Evolutionary conservation across 2,329 filamentous ascomycete genomes (phyloP), one percentile per base, ranked within the genome.

Genomic region (Tolypocladium pustulatum): DNA sequence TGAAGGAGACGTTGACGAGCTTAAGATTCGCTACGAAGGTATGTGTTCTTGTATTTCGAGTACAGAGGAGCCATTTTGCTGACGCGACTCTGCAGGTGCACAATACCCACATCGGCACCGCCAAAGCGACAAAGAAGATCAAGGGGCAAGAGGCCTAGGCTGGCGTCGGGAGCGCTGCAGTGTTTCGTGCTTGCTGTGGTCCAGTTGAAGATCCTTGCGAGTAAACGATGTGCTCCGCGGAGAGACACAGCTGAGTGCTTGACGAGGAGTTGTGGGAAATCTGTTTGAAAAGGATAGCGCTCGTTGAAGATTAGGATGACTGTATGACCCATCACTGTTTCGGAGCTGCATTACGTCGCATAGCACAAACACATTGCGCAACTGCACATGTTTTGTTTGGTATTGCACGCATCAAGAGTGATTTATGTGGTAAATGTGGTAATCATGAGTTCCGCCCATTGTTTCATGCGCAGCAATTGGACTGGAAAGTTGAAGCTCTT

Each of bases 11-110:
- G 3, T 78, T 97, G 70, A 96, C 92, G 52, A 97, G 91, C 79
- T 79, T 99, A 73, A 88, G 94, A 68, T 99, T 99, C 73, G 94
- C 94, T 20, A 95, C 90, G 38, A 97, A 96, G 82, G 91, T 91
- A 73, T 69, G 76, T 68, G 34, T 13, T 25, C 17, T 38, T 22
- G 5, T 30, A 27, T 25, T 10, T 12, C 10, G 51, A 15, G 2
- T 13, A 13, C 34, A 7, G 22, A 52, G 37, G 27, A 1, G 2
- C 20, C 9, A 5, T 2, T 17, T 22, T 10, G 5, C 43, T 56
- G 30, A 52, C 32, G 49, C 60, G 66, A 8, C 25, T 13, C 2
- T n/a, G n/a, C 55, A 88, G 83, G 87, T 92, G 62, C 86, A 91
- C 75, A 95, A 95, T 70, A 96, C 91, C 32, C 91, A 96, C 66